Evolutionary conservation across 176 grass and related monocot species (phyloP), one percentile per base, ranked within the genome.

Genomic region (Rhynchospora tenuis): DNA sequence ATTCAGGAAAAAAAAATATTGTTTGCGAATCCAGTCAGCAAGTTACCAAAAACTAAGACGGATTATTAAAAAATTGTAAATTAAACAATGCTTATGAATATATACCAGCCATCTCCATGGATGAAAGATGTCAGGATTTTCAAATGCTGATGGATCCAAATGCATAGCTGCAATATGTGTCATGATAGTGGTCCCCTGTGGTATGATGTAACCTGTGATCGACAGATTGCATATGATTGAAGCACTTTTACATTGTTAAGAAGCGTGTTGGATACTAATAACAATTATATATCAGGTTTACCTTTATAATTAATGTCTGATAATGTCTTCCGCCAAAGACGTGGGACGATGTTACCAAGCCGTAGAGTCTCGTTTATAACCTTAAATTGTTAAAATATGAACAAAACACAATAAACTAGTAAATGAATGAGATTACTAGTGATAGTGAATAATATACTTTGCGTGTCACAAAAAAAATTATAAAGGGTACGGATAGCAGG

Each of bases 41-140:
- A 20, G 16, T 60, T n/a, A 20, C 19, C 58, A 61, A 61, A 61
- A 38, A 38, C 33, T 38, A 38, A 23, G 59, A 23, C n/a, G 42
- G 19, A 42, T 78, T 51, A 56, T 78, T 38, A 64, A 10, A 33
- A 29, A 3, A 22, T 15, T 9, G 31, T 28, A 17, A n/a, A 82
- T 19, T 61, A 82, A 27, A 45, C 54, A 33, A 27, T 23, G 43
- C 17, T 13, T 44, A 47, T 69, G 44, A 82, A 64, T 38, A n/a
- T n/a, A 29, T 55, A 86, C 85, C 78, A 64, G 73, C 84, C 85
- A 73, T 62, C 85, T 86, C 85, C 85, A 86, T 27, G 85, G 85
- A 80, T 86, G 51, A 64, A 86, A 86, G 67, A 44, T 60, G 27
- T 19, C 38, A 26, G 85, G 64, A 51, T 86, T 86, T 26, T 82